Evolutionary conservation across 176 grass and related monocot species (phyloP).

Genomic region (Pontederia crassipes): DNA sequence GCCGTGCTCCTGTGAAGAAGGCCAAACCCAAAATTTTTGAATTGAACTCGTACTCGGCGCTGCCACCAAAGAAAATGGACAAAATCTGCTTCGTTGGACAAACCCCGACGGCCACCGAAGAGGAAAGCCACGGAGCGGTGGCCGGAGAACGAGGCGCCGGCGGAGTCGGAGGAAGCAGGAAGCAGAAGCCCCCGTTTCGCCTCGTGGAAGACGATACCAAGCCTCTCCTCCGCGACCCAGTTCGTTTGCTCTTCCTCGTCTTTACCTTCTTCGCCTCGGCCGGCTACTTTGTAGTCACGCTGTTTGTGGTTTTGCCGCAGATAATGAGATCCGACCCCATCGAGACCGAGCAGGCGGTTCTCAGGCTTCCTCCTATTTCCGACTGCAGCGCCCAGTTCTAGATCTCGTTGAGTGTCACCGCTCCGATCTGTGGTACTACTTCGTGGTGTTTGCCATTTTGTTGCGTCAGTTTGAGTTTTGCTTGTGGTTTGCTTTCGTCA

Average conservation of each 20-base stretch:
- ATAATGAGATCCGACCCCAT: constrained; percentile 74
- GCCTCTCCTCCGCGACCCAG: constrained; percentile 65
- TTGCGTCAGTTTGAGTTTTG: too few relatives aligned
- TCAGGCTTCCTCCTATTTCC: constrained; percentile 53
- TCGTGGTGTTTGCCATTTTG: too few relatives aligned
- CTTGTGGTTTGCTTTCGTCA: too few relatives aligned
- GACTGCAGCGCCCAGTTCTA: constrained; percentile 5
- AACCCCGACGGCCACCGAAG: too few relatives aligned
- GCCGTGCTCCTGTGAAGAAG: too few relatives aligned
- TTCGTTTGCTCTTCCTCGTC: constrained; percentile 5
- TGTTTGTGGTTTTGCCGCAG: constrained; percentile 20
- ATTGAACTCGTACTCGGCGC: too few relatives aligned
- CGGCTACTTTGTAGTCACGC: neutral
- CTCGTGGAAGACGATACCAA: constrained; percentile 59
- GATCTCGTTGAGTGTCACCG: neutral
- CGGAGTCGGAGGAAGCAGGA: constrained; percentile 5
- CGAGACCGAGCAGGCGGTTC: constrained; percentile 60
- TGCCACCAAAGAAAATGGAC: too few relatives aligned
- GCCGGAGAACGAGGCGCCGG: neutral
- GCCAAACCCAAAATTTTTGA: too few relatives aligned
- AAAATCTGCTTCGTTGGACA: too few relatives aligned
- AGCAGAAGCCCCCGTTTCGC: constrained; percentile 44
- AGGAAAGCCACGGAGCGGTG: neutral
- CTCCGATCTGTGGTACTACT: too few relatives aligned
- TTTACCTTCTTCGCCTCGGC: neutral